Evolutionary conservation across 2,329 filamentous ascomycete genomes (phyloP).

Genomic region (Lachnellula suecica): DNA sequence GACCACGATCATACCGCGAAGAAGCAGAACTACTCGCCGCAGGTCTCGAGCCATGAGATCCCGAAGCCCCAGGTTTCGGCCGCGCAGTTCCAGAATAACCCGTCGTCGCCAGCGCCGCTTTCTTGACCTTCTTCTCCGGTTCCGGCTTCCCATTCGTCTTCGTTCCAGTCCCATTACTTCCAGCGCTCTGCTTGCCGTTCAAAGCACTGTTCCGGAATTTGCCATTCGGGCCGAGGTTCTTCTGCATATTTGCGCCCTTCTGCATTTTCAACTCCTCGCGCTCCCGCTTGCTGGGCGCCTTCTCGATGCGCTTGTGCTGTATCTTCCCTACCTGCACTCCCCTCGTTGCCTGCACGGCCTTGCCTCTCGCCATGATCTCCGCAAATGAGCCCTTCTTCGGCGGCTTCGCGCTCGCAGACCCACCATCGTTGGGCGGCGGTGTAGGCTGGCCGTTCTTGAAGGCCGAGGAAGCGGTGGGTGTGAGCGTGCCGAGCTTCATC

Average conservation of each 20-base stretch:
- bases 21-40: conserved; percentile 14
- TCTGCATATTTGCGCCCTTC: conserved; percentile 24
- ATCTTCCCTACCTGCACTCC: conserved; percentile 64
- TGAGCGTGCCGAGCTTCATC: conserved; percentile 15
- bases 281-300: conserved; percentile 55
- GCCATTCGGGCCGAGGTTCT: conserved; percentile 25
- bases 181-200: conserved; percentile 8
- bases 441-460: conserved; percentile 28
- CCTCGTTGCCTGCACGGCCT: conserved; percentile 61
- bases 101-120: conserved; percentile 60
- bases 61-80: conserved; percentile 47
- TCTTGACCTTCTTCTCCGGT: conserved; percentile 59
- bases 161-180: conserved; percentile 6
- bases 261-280: conserved; percentile 30
- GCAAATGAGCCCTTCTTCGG: conserved; percentile 74
- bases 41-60: conserved; percentile 24
- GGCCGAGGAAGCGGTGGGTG: conserved; percentile 6
- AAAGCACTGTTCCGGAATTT: conserved; percentile 24
- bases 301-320: conserved; percentile 72
- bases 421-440: conserved; percentile 17
- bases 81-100: conserved; percentile 66
- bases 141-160: conserved; percentile 32
- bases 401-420: conserved; percentile 29
- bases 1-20: conserved; percentile 16
- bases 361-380: conserved; percentile 71